Conservation (phyloP, 2,329 filamentous ascomycete genomes). For the Claviceps digitariae region DNA sequence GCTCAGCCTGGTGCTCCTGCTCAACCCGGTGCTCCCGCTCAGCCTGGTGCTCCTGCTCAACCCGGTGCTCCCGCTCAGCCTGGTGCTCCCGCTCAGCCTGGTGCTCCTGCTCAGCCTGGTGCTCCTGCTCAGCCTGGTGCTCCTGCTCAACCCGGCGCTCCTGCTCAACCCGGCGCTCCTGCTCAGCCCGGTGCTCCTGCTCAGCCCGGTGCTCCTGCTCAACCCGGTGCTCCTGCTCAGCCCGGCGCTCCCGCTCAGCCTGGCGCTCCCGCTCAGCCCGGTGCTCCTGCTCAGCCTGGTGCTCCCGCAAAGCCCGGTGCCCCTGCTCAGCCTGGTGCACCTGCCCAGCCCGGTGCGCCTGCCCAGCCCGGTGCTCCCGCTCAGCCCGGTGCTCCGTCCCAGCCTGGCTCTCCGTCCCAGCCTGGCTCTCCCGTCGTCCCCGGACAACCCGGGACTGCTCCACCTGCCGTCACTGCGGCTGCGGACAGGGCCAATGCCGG, state of each 20-base stretch:
- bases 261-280: too few species aligned
- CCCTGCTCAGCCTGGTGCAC: background rate
- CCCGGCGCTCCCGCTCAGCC: background rate
- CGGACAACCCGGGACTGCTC: background rate
- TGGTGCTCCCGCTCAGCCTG: too few species aligned
- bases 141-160: background rate
- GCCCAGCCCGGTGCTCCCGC: too few species aligned
- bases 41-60: background rate
- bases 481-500: constrained; percentile 22
- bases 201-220: background rate
- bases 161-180: constrained; percentile 1
- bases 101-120: background rate
- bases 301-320: background rate
- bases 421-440: background rate
- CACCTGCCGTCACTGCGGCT: constrained; percentile 21
- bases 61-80: too few species aligned
- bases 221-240: background rate
- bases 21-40: background rate
- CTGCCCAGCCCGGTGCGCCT: too few species aligned
- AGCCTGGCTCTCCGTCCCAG: too few species aligned
- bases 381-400: background rate
- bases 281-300: constrained; percentile 1
- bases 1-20: background rate
- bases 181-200: constrained; percentile 2
- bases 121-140: constrained; percentile 1